Percentiles rank a stretch among this genome's conserved stretches.
phyloP scores from a whole-genome alignment of 1,284 basidiomycete species.

The Grifola frondosa region DNA sequence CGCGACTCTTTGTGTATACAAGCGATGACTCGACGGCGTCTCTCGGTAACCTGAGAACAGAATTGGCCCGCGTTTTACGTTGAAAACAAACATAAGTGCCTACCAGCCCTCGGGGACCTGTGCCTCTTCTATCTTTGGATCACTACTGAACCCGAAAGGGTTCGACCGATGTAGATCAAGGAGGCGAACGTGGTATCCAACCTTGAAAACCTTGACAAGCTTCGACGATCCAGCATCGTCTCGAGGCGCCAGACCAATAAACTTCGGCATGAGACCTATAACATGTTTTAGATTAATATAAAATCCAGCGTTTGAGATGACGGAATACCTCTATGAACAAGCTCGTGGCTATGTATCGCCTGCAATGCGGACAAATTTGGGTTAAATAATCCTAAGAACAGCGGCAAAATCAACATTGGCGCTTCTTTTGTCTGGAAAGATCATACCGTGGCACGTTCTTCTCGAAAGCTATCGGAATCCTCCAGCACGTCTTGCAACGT shows the following conservation, averaged over 20 bases:
- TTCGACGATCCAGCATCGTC: constrained; percentile 51
- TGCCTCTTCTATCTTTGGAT: constrained; percentile 40
- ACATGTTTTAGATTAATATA: not conserved
- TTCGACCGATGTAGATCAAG: constrained; percentile 76
- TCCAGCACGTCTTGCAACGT: constrained; percentile 68
- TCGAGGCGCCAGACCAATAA: constrained; percentile 56
- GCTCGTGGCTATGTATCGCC: constrained; percentile 55
- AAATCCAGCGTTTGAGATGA: no score
- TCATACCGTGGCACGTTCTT: constrained; percentile 64
- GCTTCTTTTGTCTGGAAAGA: no score
- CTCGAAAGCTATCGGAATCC: constrained; percentile 63
- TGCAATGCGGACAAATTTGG: constrained; percentile 69
- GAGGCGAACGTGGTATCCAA: constrained; percentile 61
- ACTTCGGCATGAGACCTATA: constrained; percentile 53
- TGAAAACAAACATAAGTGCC: constrained; percentile 10
- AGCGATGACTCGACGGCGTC: constrained; percentile 71
- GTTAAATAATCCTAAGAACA: constrained; percentile 65
- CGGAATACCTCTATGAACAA: no score
- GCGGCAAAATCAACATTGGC: no score
- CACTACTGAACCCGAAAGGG: constrained; percentile 50
- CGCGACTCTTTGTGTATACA: constrained; percentile 66
- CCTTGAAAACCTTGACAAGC: constrained; percentile 63
- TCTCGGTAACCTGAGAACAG: constrained; percentile 51
- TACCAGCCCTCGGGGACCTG: constrained; percentile 63
- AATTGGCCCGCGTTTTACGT: not conserved